Conservation (phyloP, 2,329 filamentous ascomycete species). For the Cercospora sojina region DNA sequence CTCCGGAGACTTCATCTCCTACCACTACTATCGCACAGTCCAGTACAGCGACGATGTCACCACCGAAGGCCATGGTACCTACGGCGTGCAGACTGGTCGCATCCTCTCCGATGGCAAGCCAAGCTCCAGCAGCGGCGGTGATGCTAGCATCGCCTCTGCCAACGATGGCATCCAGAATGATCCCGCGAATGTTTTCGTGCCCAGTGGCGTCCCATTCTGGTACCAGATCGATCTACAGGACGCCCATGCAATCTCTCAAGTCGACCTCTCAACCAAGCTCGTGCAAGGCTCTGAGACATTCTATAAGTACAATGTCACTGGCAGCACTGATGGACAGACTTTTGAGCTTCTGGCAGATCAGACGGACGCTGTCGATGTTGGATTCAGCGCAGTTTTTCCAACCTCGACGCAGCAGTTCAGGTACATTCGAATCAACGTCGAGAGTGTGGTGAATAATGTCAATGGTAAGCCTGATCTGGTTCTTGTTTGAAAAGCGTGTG, state of each 20-base stretch:
- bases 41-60: constrained; percentile 25
- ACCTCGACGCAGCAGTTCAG: constrained; percentile 10
- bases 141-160: constrained; percentile 13
- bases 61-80: constrained; percentile 19
- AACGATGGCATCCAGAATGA: constrained; percentile 23
- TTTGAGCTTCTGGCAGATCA: constrained; percentile 17
- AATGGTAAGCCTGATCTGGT: constrained; percentile 3
- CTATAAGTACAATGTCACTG: constrained; percentile 25
- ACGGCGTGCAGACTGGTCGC: constrained; percentile 25
- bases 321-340: constrained; percentile 16
- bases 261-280: constrained; percentile 25
- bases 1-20: constrained; percentile 20
- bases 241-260: constrained; percentile 14
- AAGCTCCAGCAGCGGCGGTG: constrained; percentile 15
- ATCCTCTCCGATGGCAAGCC: constrained; percentile 25
- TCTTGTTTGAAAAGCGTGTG: background rate
- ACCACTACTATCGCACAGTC: constrained; percentile 23
- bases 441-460: constrained; percentile 11
- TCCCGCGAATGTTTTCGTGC: constrained; percentile 17
- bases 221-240: constrained; percentile 26
- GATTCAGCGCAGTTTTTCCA: constrained; percentile 11
- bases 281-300: constrained; percentile 28
- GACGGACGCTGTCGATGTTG: constrained; percentile 14
- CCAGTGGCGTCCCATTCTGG: constrained; percentile 25
- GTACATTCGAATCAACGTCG: constrained; percentile 13